Base-by-base conservation (phyloP, 305 asterid genomes). In the Rubia occidens region DNA sequence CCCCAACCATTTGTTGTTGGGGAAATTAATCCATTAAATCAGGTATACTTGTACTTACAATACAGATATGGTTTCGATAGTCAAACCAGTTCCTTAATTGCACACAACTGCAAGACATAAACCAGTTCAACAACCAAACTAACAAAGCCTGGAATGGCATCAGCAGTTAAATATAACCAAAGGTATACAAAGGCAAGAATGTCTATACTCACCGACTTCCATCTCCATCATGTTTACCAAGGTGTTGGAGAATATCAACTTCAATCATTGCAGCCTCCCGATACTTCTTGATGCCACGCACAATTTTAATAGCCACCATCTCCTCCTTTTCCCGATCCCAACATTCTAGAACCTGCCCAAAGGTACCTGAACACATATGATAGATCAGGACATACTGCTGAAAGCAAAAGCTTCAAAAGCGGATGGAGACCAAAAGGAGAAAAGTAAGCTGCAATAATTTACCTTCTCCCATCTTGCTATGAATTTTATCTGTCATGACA, bases 61-160 rank as follows among this genome's bases (percentile, higher is more conserved):
- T 89, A 91, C 96, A 91, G 83, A 91, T 81, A 91, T 91, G 97
- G 95, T 91, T 89, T 86, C 96, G 97, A 89, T 91, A 91, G 97
- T 88, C 97, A 88, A 91, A 91, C 97, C 97, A 91, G 95, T 91
- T 89, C 96, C 95, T 87, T 87, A 89, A 80, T 89, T 89, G 97
- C 74, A 91, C 97, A 83, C 96, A 91, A 91, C 97, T 91, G 96
- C 95, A 89, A 89, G 91, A 90, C 88, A 89, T 83, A 88, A 89
- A 92, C 83, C 77, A 76, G 77, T 80, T 91, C 82, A 89, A 91
- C 87, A 81, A 81, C 81, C 71, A 89, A 76, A 71, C 76, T 71
- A 71, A 83, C 77, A 69, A 66, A 66, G 76, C 71, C 76, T 9
- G 18, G 29, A 69, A 18, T 26, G 67, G 42, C 59, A 18, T 35